Percentiles rank a stretch among this genome's conserved stretches.
These are phyloP conservation scores for Chiua virens DNA, from an alignment of 768 basidiomycete genomes.

Conservation along the genomic window DNA sequence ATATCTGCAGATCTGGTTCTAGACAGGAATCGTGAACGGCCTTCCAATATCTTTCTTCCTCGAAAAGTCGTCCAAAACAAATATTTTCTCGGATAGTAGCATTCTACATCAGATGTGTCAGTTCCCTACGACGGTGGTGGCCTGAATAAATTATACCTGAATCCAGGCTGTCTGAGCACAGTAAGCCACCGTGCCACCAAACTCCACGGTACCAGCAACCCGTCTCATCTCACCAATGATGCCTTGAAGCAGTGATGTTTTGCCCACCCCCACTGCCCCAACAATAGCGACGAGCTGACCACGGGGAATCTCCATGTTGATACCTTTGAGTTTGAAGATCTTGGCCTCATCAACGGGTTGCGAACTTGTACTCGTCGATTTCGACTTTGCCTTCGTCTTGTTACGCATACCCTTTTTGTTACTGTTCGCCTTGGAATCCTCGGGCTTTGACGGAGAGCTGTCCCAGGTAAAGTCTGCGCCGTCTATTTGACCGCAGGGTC, in stretches of 20 bases:
- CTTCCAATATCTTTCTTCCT: constrained; percentile 80
- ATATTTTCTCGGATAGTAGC: constrained; percentile 88
- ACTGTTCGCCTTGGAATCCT: constrained; percentile 22
- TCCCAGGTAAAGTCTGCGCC: constrained; percentile 88
- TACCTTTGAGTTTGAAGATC: constrained; percentile 63
- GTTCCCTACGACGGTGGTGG: not conserved
- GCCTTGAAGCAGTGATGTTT: constrained; percentile 68
- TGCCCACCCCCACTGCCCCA: constrained; percentile 60
- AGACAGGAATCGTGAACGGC: constrained; percentile 77
- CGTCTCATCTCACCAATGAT: constrained; percentile 83
- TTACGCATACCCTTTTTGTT: constrained; percentile 2
- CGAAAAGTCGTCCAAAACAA: constrained; percentile 81
- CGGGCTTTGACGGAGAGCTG: constrained; percentile 56
- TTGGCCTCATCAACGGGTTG: constrained; percentile 36
- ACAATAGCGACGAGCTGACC: constrained; percentile 85
- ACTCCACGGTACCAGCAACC: constrained; percentile 61
- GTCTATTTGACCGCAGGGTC: constrained; percentile 64
- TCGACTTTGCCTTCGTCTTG: constrained; percentile 15
- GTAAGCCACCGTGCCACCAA: constrained; percentile 78
- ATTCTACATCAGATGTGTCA: constrained; percentile 43
- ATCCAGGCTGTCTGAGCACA: constrained; percentile 93
- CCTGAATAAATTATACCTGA: constrained; percentile 44
- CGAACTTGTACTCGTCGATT: constrained; percentile 17
- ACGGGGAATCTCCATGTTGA: constrained; percentile 67
- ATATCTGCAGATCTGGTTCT: constrained; percentile 75